Evolutionary conservation across 164 flowering plant genomes (phyloP).

Genomic region (Vitis labrusca): DNA sequence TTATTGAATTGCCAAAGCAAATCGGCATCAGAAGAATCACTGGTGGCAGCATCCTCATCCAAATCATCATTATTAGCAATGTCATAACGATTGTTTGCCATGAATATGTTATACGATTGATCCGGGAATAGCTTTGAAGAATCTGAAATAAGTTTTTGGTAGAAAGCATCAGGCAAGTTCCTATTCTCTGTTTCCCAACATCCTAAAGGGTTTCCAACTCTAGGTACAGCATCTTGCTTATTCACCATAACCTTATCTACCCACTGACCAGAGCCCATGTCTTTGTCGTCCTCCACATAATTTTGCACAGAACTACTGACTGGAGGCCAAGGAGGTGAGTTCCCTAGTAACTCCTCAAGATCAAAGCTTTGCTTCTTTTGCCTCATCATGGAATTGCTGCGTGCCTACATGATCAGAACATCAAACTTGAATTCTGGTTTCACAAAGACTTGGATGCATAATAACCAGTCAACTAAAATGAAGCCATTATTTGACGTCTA

Average conservation of each 20-base stretch:
- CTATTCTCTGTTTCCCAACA: conserved; percentile 58
- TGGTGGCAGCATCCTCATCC: conserved; percentile 86
- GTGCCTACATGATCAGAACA: conserved; percentile 32
- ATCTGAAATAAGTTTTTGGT: conserved; percentile 63
- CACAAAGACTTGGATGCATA: background rate
- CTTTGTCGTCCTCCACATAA: conserved; percentile 58
- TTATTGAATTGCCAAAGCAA: conserved; percentile 84
- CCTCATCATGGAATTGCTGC: conserved; percentile 37
- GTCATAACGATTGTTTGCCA: conserved; percentile 42
- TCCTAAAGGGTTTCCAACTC: conserved; percentile 36
- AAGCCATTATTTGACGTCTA: no score
- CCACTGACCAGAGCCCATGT: conserved; percentile 70
- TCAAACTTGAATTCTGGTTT: background rate
- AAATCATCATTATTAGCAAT: conserved; percentile 49
- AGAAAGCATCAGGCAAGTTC: conserved; percentile 39
- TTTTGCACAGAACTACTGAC: conserved; percentile 41
- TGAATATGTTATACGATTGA: conserved; percentile 38
- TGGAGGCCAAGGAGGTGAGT: conserved; percentile 79
- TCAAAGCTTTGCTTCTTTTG: conserved; percentile 65
- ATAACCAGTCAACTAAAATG: background rate
- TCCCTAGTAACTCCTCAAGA: conserved; percentile 59
- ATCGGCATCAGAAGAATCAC: conserved; percentile 93
- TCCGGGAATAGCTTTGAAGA: conserved; percentile 48
- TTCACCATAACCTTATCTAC: conserved; percentile 96
- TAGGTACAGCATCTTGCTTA: conserved; percentile 55